Evolutionary conservation across 805 yeast genomes (phyloP), one percentile per base, ranked within the genome.

Genomic region (Wickerhamiella spandovensis): DNA sequence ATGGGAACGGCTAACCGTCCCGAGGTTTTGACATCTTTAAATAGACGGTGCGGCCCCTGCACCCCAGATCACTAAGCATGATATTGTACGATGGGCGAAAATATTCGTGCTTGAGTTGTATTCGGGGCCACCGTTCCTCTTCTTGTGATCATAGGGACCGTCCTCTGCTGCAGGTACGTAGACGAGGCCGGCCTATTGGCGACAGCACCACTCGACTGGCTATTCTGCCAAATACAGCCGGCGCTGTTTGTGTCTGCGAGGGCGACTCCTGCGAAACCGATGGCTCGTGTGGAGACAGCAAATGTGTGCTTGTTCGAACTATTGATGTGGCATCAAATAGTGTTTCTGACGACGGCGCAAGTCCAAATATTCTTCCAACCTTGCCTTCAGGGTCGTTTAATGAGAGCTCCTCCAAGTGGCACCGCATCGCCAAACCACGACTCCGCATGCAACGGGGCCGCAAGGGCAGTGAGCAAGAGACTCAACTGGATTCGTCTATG

Each of bases 91-190:
- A 51, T 12, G 51, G 56, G 45, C 56, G 52, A 37, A 56, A 60
- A 25, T 56, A 56, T 35, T 62, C 60, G 37, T 56, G 67, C 51
- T 42, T 66, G 35, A 61, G 55, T 60, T 90, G 98, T 62, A 86
- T 92, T 22, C 71, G 96, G 43, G 97, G 97, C 17, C 98, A 90
- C 61, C 69, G 98, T 41, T 84, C 96, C 1, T 79, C 90, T 0
- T 78, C 82, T 50, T 90, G 98, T 65, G 77, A 77, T 49, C 98
- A 90, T 65, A 77, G 83, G 28, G 72, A 76, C 48, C 72, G 96
- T 45, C 86, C 92, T 22, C 70, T 90, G 41, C 80, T 89, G 12
- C 85, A 87, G 59, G 96, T 90, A 12, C 74, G 95, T 24, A 77
- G 85, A n/a, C 76, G 95, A 52, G 98, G 97, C 0, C 68, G 97